Percentiles rank a stretch among this genome's conserved stretches.
phyloP scores from a whole-genome alignment of 129 eudicot species.

The Glebionis coronaria region DNA sequence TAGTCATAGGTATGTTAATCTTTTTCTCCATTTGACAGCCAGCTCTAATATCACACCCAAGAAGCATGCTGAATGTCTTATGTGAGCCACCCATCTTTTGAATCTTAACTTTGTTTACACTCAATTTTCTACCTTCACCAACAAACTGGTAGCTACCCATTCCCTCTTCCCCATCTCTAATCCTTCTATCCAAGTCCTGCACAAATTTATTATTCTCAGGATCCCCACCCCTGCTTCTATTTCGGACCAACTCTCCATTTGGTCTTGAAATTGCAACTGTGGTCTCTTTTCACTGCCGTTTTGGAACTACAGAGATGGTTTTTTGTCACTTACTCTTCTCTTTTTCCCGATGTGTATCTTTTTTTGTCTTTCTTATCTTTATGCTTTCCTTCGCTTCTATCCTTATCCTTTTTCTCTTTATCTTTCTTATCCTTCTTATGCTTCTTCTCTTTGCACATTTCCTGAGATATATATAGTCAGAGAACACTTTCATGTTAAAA shows the following conservation, averaged over 20 bases:
- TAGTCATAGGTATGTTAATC: too few relatives aligned
- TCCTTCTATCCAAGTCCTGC: slow-evolving; percentile 59
- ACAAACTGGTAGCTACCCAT: slow-evolving; percentile 48
- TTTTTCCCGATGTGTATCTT: slow-evolving; percentile 64
- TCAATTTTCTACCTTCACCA: slow-evolving; percentile 39
- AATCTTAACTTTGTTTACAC: slow-evolving; percentile 21
- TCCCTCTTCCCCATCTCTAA: slow-evolving; percentile 50
- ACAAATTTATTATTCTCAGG: slow-evolving; percentile 42
- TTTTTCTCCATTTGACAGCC: too few relatives aligned
- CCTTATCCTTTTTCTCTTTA: slow-evolving; percentile 60
- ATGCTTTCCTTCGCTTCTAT: slow-evolving; percentile 51
- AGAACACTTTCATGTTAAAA: neutral
- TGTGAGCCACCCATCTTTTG: slow-evolving; percentile 34
- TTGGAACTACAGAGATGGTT: slow-evolving; percentile 11
- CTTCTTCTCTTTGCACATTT: slow-evolving; percentile 62
- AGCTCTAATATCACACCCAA: too few relatives aligned
- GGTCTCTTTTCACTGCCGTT: too few relatives aligned
- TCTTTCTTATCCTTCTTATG: slow-evolving; percentile 71
- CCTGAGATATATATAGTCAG: slow-evolving; percentile 33
- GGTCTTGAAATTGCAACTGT: slow-evolving; percentile 20
- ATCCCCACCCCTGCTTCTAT: slow-evolving; percentile 23
- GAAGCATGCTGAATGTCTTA: too few relatives aligned
- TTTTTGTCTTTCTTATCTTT: slow-evolving; percentile 66
- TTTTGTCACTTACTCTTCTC: slow-evolving; percentile 43
- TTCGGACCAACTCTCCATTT: slow-evolving; percentile 40